Base-by-base conservation (phyloP, 176 grass and related monocot species). In the Bromus sterilis region DNA sequence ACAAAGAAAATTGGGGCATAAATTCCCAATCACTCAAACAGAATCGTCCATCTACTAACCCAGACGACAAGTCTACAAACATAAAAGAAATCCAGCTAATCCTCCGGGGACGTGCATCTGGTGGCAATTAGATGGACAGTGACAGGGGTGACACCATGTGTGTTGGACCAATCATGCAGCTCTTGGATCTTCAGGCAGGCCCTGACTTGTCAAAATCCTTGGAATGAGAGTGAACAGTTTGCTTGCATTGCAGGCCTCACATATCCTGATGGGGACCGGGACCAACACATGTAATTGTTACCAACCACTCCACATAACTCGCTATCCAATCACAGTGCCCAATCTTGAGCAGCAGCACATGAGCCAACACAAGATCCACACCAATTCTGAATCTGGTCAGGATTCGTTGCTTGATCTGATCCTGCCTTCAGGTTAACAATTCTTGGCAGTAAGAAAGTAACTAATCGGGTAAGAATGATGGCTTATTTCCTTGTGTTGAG, bases 221-320 rank as follows among this genome's bases (percentile, higher is more conserved):
- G 88, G 79, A 51, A 82, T 66, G 56, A 32, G 58, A 58, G 85
- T 67, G 74, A 82, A 65, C 39, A 90, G 88, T 86, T 84, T 83
- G 74, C 86, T 83, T 83, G 80, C 62, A 66, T 46, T 41, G 10
- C 56, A 74, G 69, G 58, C 44, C 74, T 82, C 66, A 75, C 79
- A 86, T 60, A 90, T 89, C 74, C 66, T 82, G 57, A 72, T 56
- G 81, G 82, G 79, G 68, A 71, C 68, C 68, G 25, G 15, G 4
- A 42, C 74, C 83, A 66, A 64, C 48, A 49, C 74, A 86, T 90
- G 75, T 83, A 83, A 83, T 82, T 86, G 79, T 83, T 79, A 68
- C 84, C 88, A 79, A 83, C 88, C 28, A 82, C 88, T 86, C 74
- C 83, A 69, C 84, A 83, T 86, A 83, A 90, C 84, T 83, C 79